phyloP scores from a whole-genome alignment of 495 filamentous ascomycete genomes.

The Neurospora cerealis region DNA sequence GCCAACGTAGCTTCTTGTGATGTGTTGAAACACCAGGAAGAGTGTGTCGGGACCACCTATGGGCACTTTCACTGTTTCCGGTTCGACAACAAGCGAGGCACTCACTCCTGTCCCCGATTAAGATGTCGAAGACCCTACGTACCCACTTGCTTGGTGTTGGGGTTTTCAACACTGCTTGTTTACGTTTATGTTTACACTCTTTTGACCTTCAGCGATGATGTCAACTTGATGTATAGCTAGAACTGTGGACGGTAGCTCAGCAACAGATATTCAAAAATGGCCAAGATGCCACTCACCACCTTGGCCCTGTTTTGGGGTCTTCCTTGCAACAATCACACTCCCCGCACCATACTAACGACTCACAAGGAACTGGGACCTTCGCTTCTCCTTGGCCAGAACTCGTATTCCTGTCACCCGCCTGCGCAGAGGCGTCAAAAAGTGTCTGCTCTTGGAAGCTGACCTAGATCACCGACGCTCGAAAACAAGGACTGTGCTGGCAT shows the following conservation, averaged over 20 bases:
- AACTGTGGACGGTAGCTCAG: neutral
- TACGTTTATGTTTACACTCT: neutral
- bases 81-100: neutral
- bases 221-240: neutral
- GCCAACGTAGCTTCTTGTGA: neutral
- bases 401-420: neutral
- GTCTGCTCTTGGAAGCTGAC: neutral
- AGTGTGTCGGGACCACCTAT: neutral
- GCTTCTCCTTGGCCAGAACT: neutral
- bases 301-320: neutral
- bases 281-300: neutral
- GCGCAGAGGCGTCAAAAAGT: neutral
- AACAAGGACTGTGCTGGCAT: neutral
- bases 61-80: neutral
- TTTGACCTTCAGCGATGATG: neutral
- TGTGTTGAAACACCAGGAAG: neutral
- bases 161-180: neutral
- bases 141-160: neutral
- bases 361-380: neutral
- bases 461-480: neutral
- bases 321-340: neutral
- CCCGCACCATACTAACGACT: neutral
- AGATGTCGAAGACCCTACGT: neutral
- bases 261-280: neutral
- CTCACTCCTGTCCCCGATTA: neutral